Percentiles rank a stretch among this genome's conserved stretches.
phyloP scores from a whole-genome alignment of 192 early-diverging fungal species.

The Backusella morwellensis region DNA sequence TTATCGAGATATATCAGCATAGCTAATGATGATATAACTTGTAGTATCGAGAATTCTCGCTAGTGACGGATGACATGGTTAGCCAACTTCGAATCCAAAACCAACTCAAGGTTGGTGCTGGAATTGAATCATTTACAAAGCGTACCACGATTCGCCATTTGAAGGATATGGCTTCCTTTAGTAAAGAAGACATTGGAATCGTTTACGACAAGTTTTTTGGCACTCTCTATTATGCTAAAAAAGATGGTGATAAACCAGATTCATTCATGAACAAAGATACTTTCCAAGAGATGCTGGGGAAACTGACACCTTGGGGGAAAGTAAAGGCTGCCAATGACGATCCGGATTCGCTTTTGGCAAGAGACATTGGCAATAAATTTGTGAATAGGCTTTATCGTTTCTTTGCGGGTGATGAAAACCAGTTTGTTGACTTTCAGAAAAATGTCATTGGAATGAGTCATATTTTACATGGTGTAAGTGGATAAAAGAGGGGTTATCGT shows the following conservation, averaged over 20 bases:
- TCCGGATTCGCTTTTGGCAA: background rate
- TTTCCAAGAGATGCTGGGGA: constrained; percentile 61
- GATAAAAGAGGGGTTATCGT: background rate
- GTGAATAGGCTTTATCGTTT: constrained; percentile 25
- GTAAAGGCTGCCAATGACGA: constrained; percentile 15
- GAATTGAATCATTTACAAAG: constrained; percentile 79
- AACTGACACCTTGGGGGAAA: constrained; percentile 54
- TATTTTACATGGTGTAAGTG: constrained; percentile 40
- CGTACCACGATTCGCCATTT: constrained; percentile 70
- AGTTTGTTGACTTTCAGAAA: constrained; percentile 56
- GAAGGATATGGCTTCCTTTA: constrained; percentile 63
- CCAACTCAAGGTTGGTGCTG: constrained; percentile 78
- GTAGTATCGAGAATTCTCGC: constrained; percentile 78
- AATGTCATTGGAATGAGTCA: constrained; percentile 72
- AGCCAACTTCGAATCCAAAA: constrained; percentile 67
- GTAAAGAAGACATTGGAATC: constrained; percentile 70
- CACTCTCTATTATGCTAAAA: constrained; percentile 56
- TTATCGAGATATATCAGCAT: background rate
- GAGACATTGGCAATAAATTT: constrained; percentile 7
- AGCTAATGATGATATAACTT: background rate
- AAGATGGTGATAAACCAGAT: constrained; percentile 12
- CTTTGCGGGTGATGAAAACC: constrained; percentile 25
- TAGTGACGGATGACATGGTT: constrained; percentile 65
- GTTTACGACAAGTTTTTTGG: constrained; percentile 78
- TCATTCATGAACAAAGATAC: constrained; percentile 49